phyloP scores from a whole-genome alignment of 2,329 filamentous ascomycete species.

The Bipolaris bicolor region DNA sequence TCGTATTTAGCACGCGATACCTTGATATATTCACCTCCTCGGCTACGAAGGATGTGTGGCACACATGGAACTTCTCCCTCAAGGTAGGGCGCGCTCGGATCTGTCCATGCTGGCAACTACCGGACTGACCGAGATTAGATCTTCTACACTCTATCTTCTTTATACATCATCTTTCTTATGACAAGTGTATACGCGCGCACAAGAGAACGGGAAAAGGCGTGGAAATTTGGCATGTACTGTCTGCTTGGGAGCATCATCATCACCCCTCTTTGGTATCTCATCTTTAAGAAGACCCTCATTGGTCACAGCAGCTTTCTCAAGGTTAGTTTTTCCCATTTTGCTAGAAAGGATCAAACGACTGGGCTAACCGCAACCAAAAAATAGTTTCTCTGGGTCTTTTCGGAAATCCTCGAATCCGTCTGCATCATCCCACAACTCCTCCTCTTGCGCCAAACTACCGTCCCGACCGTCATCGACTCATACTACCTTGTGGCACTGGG shows the following conservation, averaged over 20 bases:
- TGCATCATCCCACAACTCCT: slow-evolving; percentile 91
- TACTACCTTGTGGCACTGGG: slow-evolving; percentile 90
- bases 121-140: slow-evolving; percentile 53
- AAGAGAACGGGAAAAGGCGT: slow-evolving; percentile 89
- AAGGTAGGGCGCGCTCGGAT: slow-evolving; percentile 56
- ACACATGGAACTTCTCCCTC: slow-evolving; percentile 70
- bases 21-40: slow-evolving; percentile 73
- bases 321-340: slow-evolving; percentile 36
- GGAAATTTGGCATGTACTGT: slow-evolving; percentile 81
- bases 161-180: slow-evolving; percentile 90
- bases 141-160: slow-evolving; percentile 82
- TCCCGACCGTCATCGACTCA: slow-evolving; percentile 95
- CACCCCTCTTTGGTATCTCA: slow-evolving; percentile 74
- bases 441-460: slow-evolving; percentile 89
- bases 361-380: slow-evolving; percentile 1
- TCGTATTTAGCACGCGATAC: slow-evolving; percentile 87
- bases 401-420: slow-evolving; percentile 87
- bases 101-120: not conserved
- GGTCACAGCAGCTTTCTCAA: slow-evolving; percentile 44
- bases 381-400: slow-evolving; percentile 85
- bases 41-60: slow-evolving; percentile 38
- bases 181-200: slow-evolving; percentile 83
- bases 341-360: no score
- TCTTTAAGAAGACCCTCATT: slow-evolving; percentile 64
- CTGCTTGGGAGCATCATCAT: slow-evolving; percentile 68